Evolutionary conservation across 2,329 filamentous ascomycete genomes (phyloP).

Genomic region (Paraphoma sp.): DNA sequence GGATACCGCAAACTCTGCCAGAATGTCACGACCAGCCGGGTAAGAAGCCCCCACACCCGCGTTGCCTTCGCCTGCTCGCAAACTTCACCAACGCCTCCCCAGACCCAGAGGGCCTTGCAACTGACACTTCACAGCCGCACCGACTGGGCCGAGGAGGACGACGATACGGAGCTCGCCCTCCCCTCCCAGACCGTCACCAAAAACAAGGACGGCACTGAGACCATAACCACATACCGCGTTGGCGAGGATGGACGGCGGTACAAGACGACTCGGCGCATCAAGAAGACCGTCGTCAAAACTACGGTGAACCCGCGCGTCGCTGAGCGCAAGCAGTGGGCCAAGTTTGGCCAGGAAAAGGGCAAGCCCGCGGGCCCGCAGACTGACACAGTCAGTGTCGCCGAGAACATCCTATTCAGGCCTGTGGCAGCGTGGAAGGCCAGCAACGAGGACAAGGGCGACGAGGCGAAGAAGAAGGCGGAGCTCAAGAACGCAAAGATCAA

Average conservation of each 20-base stretch:
- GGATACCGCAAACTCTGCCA: conserved; percentile 19
- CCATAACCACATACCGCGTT: conserved; percentile 85
- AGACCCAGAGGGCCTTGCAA: not conserved
- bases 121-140: conserved; percentile 56
- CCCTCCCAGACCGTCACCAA: conserved; percentile 86
- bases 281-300: conserved; percentile 88
- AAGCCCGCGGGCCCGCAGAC: conserved; percentile 81
- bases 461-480: conserved; percentile 71
- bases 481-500: conserved; percentile 99
- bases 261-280: conserved; percentile 95
- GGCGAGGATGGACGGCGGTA: conserved; percentile 96
- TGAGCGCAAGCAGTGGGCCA: conserved; percentile 89
- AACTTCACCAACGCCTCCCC: not conserved
- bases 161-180: conserved; percentile 83
- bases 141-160: conserved; percentile 92
- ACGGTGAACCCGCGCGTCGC: conserved; percentile 96
- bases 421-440: conserved; percentile 93
- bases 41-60: conserved; percentile 14
- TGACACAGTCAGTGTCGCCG: conserved; percentile 91
- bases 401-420: conserved; percentile 98
- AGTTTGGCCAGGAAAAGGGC: conserved; percentile 90
- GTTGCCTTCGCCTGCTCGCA: not conserved
- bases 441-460: conserved; percentile 76
- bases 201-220: conserved; percentile 99
- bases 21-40: conserved; percentile 49